phyloP scores from a whole-genome alignment of 164 flowering plant genomes.

The Stephania yunnanensis region DNA sequence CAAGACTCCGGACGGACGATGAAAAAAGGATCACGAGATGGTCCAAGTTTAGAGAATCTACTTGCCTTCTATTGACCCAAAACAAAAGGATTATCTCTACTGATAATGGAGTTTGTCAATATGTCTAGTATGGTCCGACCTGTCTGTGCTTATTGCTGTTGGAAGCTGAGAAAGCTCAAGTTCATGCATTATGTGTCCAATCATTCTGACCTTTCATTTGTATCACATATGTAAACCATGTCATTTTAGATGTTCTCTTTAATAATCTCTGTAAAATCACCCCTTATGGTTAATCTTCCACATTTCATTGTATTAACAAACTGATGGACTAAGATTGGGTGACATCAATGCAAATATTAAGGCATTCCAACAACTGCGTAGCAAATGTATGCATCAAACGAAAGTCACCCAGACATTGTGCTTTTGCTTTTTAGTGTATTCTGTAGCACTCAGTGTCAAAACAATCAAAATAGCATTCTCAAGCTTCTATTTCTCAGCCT shows the following conservation, averaged over 20 bases:
- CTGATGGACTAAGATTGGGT: not conserved
- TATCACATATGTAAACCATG: not conserved
- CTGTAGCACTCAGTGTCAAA: too few relatives aligned
- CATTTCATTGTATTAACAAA: not conserved
- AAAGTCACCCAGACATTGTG: too few relatives aligned
- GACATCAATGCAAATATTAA: too few relatives aligned
- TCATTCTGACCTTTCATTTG: not conserved
- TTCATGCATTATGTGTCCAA: not conserved
- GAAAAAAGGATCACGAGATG: conserved; percentile 35
- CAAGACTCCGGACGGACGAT: conserved; percentile 47
- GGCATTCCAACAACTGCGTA: too few relatives aligned
- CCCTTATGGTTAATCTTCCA: not conserved
- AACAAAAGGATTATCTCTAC: conserved; percentile 32
- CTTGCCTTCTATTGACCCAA: conserved; percentile 40
- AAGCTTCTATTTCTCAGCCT: too few relatives aligned
- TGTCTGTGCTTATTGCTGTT: not conserved
- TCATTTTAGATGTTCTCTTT: not conserved
- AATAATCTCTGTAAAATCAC: conserved; percentile 10
- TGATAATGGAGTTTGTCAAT: conserved; percentile 42
- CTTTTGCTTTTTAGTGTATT: too few relatives aligned
- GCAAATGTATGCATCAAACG: too few relatives aligned
- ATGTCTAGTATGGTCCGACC: conserved; percentile 29
- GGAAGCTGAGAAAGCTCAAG: not conserved
- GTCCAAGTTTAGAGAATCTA: conserved; percentile 52
- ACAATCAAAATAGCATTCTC: too few relatives aligned